phyloP scores from a whole-genome alignment of 148 eudicot genomes.

The Rhododendron mucronatum region DNA sequence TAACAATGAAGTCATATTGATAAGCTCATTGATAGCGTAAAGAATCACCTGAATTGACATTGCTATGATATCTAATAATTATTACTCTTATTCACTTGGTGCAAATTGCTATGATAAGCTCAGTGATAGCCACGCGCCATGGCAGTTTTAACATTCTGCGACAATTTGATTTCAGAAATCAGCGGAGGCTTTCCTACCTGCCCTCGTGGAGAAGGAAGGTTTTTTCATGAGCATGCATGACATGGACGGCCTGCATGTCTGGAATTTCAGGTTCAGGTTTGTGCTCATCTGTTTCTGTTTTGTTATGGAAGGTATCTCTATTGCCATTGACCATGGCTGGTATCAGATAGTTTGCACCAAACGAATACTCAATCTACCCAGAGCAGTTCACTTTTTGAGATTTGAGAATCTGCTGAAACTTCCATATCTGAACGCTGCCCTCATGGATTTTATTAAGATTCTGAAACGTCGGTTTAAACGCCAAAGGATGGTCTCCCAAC shows the following conservation, averaged over 20 bases:
- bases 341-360: not conserved
- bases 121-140: not conserved
- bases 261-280: conserved; percentile 90
- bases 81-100: not conserved
- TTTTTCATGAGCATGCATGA: conserved; percentile 61
- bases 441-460: not conserved
- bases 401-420: not conserved
- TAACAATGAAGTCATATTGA: not conserved
- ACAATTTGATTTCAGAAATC: conserved; percentile 43
- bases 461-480: not conserved
- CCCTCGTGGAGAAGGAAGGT: conserved; percentile 64
- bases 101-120: not conserved
- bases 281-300: not conserved
- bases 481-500: not conserved
- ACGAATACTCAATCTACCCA: not conserved
- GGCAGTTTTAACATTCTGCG: not conserved
- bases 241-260: conserved; percentile 65
- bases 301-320: not conserved
- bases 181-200: conserved; percentile 71
- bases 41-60: not conserved
- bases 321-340: not conserved
- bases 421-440: not conserved
- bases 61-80: no score
- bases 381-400: not conserved
- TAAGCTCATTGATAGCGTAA: not conserved